Percentiles rank a stretch among this genome's conserved stretches.
Evolutionary conservation across 208 protist genomes (phyloP).

Genomic region (Wallacemonas rigidus): DNA sequence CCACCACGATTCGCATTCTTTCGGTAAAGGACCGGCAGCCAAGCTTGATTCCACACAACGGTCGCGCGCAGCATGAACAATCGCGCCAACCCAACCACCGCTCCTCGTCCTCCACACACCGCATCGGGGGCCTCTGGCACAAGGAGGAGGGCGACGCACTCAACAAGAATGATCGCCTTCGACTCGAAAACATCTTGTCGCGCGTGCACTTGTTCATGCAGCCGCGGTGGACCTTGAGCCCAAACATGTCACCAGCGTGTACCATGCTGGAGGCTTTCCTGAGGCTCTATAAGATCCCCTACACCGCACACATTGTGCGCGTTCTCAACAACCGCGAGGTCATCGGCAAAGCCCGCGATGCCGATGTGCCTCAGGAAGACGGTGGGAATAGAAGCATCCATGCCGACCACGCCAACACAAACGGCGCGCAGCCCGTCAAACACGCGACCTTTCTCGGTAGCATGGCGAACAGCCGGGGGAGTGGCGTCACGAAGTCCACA

Average conservation of each 20-base stretch:
- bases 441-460: conserved; percentile 27
- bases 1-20: conserved; percentile 26
- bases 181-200: conserved; percentile 7
- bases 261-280: conserved; percentile 51
- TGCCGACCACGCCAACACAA: not conserved
- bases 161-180: not conserved
- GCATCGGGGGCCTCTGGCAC: not conserved
- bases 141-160: conserved; percentile 3
- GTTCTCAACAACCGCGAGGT: conserved; percentile 27
- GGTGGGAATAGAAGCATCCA: not conserved
- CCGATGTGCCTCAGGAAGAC: conserved; percentile 18
- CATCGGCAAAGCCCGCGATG: not conserved
- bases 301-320: conserved; percentile 34
- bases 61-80: not conserved
- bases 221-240: conserved; percentile 39
- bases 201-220: conserved; percentile 44
- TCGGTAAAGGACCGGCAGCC: conserved; percentile 18
- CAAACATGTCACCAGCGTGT: conserved; percentile 35
- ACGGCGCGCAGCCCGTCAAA: no score
- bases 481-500: conserved; percentile 2
- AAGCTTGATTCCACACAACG: not conserved
- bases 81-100: not conserved
- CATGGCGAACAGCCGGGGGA: not conserved
- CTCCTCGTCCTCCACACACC: not conserved
- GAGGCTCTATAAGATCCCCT: conserved; percentile 46